A percentile compares a stretch with the other conserved stretches of the same genome.
Conservation (phyloP, 371 early-diverging fungal genomes). For the Dinochytrium kinnereticum region DNA sequence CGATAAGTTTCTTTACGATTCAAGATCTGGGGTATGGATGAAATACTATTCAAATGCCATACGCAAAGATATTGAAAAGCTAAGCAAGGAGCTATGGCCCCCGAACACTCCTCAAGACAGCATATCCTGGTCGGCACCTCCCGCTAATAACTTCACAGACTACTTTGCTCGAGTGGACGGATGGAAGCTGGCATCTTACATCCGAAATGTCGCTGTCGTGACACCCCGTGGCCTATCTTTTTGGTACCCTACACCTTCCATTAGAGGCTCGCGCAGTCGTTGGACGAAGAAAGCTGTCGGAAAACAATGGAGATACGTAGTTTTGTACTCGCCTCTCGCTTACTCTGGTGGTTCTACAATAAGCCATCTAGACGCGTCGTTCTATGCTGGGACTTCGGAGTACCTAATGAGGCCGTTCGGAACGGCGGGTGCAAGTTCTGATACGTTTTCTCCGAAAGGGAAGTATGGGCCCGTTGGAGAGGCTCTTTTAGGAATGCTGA, state of each 20-base stretch:
- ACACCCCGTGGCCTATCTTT: conserved; percentile 30
- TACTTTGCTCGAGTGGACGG: conserved; percentile 16
- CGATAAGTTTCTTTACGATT: conserved; percentile 33
- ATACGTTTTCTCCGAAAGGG: conserved; percentile 21
- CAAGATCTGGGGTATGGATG: conserved; percentile 36
- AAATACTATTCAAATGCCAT: conserved; percentile 30
- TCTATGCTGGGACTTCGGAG: conserved; percentile 36
- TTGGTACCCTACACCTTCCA: conserved; percentile 24
- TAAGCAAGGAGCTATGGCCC: neutral
- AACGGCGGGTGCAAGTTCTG: conserved; percentile 36
- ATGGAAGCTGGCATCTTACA: conserved; percentile 13
- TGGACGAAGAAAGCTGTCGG: neutral
- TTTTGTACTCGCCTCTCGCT: conserved; percentile 37
- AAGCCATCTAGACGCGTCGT: conserved; percentile 38
- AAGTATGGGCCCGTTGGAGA: conserved; percentile 36
- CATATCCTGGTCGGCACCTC: neutral
- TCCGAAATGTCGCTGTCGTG: conserved; percentile 13
- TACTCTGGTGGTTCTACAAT: conserved; percentile 35
- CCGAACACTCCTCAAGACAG: neutral
- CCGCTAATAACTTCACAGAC: conserved; percentile 13
- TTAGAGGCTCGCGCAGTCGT: neutral
- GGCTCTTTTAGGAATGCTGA: conserved; percentile 35
- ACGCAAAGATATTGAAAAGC: conserved; percentile 10
- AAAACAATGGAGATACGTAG: conserved; percentile 26
- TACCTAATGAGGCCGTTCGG: conserved; percentile 47